Evolutionary conservation across 169 alveolate species (phyloP).

Genomic region (Plasmodium berghei): DNA sequence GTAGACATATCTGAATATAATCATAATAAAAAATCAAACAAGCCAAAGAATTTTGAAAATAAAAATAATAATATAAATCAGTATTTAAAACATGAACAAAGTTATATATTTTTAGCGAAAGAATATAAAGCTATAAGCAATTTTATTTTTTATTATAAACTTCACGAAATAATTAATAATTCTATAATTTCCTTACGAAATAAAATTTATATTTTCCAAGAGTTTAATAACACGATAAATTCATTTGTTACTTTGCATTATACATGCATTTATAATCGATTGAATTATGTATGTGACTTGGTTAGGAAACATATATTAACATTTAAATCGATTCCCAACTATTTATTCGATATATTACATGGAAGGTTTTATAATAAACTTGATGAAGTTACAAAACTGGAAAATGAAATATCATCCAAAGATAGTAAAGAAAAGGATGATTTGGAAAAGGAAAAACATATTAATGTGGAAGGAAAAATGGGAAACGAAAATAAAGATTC

Average conservation of each 20-base stretch:
- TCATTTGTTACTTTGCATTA: conserved; percentile 43
- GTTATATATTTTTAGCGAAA: background rate
- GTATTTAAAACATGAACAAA: conserved; percentile 20
- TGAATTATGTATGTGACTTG: conserved; percentile 1
- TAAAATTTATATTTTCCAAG: conserved; percentile 41
- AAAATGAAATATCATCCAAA: too few relatives aligned
- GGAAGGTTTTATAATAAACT: background rate
- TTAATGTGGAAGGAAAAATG: background rate
- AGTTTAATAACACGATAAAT: conserved; percentile 21
- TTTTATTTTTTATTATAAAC: conserved; percentile 26
- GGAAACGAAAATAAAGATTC: background rate
- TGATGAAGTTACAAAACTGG: too few relatives aligned
- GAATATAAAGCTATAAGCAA: conserved; percentile 34
- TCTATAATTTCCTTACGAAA: conserved; percentile 23
- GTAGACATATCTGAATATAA: background rate
- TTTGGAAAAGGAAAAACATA: too few relatives aligned
- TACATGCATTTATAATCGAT: conserved; percentile 25
- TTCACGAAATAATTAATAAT: conserved; percentile 26
- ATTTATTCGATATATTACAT: background rate
- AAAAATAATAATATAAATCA: background rate
- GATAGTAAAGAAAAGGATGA: too few relatives aligned
- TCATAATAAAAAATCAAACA: conserved; percentile 10
- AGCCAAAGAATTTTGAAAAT: conserved; percentile 5
- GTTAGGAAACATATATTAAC: conserved; percentile 14
- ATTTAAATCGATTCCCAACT: conserved; percentile 4